Evolutionary conservation across 2,329 filamentous ascomycete species (phyloP).

Genomic region (Xylariaceae sp.): DNA sequence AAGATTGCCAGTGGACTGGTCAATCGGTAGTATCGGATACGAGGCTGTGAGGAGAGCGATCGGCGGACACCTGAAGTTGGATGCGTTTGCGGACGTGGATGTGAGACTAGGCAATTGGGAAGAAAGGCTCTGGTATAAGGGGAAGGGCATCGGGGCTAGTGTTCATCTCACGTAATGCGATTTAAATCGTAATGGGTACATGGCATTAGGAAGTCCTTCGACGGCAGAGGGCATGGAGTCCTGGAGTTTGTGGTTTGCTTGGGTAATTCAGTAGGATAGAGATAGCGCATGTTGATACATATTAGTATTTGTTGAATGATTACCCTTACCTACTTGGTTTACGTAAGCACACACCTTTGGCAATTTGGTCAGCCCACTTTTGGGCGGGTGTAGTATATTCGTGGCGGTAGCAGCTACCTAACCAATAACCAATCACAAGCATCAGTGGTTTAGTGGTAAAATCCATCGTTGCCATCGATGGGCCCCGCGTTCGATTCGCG

Average conservation of each 20-base stretch:
- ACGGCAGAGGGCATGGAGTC: too few relatives aligned
- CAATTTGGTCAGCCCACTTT: too few relatives aligned
- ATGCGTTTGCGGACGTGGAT: constrained; percentile 73
- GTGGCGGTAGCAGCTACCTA: too few relatives aligned
- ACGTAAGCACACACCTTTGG: too few relatives aligned
- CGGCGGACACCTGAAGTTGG: constrained; percentile 75
- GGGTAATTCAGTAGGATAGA: too few relatives aligned
- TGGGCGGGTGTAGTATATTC: too few relatives aligned
- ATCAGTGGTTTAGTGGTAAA: constrained; percentile 51
- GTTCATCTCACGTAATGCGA: constrained; percentile 17
- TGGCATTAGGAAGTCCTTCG: not conserved
- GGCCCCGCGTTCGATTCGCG: constrained; percentile 40
- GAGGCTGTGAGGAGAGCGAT: constrained; percentile 77
- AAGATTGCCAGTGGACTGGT: constrained; percentile 78
- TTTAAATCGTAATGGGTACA: too few relatives aligned
- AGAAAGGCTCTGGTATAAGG: constrained; percentile 68
- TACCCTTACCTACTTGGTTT: too few relatives aligned
- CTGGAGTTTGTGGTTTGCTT: too few relatives aligned
- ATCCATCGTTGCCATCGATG: constrained; percentile 53
- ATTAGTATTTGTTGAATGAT: too few relatives aligned
- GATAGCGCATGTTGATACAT: too few relatives aligned
- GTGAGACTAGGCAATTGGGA: constrained; percentile 73
- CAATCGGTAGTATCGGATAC: constrained; percentile 73
- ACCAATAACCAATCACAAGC: constrained; percentile 8
- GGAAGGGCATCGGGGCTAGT: constrained; percentile 65